A percentile compares a stretch with the other conserved stretches of the same genome.
Evolutionary conservation across 768 basidiomycete genomes (phyloP).

Genomic region (Collybia sp.): DNA sequence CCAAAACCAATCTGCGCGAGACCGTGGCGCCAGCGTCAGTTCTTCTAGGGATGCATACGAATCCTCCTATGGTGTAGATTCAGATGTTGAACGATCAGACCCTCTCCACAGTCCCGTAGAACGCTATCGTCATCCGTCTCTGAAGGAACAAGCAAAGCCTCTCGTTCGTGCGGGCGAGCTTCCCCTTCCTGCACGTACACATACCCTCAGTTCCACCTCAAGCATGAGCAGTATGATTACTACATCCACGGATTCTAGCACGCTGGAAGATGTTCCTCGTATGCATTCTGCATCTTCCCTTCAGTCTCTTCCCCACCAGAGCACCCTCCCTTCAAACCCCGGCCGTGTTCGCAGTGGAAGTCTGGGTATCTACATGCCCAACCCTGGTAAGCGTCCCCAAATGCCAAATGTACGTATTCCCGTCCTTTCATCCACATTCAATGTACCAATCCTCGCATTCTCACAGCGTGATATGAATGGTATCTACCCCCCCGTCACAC

Average conservation of each 20-base stretch:
- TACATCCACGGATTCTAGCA: slow-evolving; percentile 28
- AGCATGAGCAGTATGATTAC: slow-evolving; percentile 32
- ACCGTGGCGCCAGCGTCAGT: slow-evolving; percentile 53
- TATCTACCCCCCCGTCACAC: slow-evolving; percentile 35
- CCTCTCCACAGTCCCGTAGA: slow-evolving; percentile 32
- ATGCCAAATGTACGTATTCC: slow-evolving; percentile 14
- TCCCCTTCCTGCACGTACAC: slow-evolving; percentile 55
- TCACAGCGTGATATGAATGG: slow-evolving; percentile 8
- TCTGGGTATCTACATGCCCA: slow-evolving; percentile 39
- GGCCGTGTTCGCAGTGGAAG: slow-evolving; percentile 61
- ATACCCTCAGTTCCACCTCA: slow-evolving; percentile 30
- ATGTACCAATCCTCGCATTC: slow-evolving; percentile 1
- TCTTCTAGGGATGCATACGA: slow-evolving; percentile 37
- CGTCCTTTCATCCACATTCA: slow-evolving; percentile 1
- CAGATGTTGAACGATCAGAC: slow-evolving; percentile 52
- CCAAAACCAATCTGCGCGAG: slow-evolving; percentile 32
- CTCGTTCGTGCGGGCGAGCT: slow-evolving; percentile 53
- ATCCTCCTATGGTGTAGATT: slow-evolving; percentile 31
- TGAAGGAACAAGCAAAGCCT: slow-evolving; percentile 37
- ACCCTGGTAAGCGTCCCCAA: slow-evolving; percentile 23
- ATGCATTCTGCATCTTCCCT: slow-evolving; percentile 33
- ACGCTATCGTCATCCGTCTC: slow-evolving; percentile 41
- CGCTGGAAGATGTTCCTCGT: slow-evolving; percentile 32
- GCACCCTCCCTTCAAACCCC: slow-evolving; percentile 14
- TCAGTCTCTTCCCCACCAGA: slow-evolving; percentile 27